phyloP scores from a whole-genome alignment of 1,139 yeast species.

The Yamadazyma atlantica region DNA sequence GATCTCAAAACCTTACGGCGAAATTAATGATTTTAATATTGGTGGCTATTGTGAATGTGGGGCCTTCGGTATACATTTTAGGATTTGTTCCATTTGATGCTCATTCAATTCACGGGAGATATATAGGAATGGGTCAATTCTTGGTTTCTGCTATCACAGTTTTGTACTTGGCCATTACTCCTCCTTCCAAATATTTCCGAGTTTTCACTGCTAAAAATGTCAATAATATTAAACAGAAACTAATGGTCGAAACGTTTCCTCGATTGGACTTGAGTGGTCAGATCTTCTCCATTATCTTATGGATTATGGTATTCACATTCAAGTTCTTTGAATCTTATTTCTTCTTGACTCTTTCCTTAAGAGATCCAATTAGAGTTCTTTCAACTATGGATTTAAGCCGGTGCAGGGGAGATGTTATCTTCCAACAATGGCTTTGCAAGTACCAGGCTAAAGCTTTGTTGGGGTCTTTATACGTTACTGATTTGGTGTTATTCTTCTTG shows the following conservation, averaged over 20 bases:
- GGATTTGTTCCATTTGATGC: constrained; percentile 52
- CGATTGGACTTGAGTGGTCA: constrained; percentile 49
- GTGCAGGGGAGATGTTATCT: constrained; percentile 57
- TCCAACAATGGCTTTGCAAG: constrained; percentile 55
- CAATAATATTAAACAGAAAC: constrained; percentile 6
- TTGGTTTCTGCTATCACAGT: constrained; percentile 60
- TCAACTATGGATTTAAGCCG: constrained; percentile 57
- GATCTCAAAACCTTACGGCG: constrained; percentile 49
- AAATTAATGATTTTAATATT: constrained; percentile 45
- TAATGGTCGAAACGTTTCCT: constrained; percentile 41
- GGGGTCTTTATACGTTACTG: constrained; percentile 58
- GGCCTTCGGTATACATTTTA: constrained; percentile 65
- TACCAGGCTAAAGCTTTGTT: constrained; percentile 61
- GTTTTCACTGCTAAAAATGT: constrained; percentile 3
- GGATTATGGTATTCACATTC: constrained; percentile 69
- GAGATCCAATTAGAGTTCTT: constrained; percentile 76
- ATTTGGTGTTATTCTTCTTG: constrained; percentile 71
- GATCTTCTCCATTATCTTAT: constrained; percentile 58
- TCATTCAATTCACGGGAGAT: constrained; percentile 48
- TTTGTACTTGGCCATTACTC: constrained; percentile 52
- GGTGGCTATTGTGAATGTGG: constrained; percentile 48
- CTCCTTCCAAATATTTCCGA: constrained; percentile 53
- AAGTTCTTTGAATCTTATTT: constrained; percentile 81
- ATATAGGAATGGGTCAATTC: constrained; percentile 59
- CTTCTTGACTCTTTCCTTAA: constrained; percentile 71